Evolutionary conservation across 2,329 filamentous ascomycete species (phyloP).

Genomic region (Ophiostoma sp.): DNA sequence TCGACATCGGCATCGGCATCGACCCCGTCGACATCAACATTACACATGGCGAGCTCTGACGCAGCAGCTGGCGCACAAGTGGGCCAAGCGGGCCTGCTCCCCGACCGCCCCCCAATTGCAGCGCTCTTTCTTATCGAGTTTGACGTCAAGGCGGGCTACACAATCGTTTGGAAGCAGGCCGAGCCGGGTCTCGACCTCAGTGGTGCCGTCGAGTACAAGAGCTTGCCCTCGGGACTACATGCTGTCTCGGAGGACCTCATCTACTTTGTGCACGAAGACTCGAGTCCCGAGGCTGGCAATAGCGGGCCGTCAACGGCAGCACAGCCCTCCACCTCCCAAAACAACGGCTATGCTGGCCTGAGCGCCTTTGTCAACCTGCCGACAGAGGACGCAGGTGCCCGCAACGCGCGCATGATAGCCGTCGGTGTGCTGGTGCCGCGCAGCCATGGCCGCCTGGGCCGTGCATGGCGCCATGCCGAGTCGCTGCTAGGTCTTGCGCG

Average conservation of each 20-base stretch:
- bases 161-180: slow-evolving; percentile 80
- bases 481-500: slow-evolving; percentile 67
- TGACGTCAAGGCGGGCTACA: slow-evolving; percentile 87
- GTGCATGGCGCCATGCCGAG: slow-evolving; percentile 83
- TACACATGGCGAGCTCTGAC: neutral
- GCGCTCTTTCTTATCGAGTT: slow-evolving; percentile 87
- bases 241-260: slow-evolving; percentile 82
- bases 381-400: slow-evolving; percentile 67
- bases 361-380: slow-evolving; percentile 86
- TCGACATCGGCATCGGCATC: neutral
- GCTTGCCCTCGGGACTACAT: slow-evolving; percentile 86
- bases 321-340: neutral
- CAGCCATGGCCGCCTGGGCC: slow-evolving; percentile 76
- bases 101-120: slow-evolving; percentile 58
- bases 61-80: neutral
- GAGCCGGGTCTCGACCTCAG: slow-evolving; percentile 67
- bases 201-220: slow-evolving; percentile 92
- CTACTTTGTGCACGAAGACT: slow-evolving; percentile 75
- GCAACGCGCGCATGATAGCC: slow-evolving; percentile 88
- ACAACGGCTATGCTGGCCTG: slow-evolving; percentile 68
- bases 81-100: slow-evolving; percentile 28
- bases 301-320: neutral
- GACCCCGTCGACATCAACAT: neutral
- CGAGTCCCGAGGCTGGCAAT: neutral
- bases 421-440: slow-evolving; percentile 84